phyloP scores from a whole-genome alignment of 1,284 basidiomycete species.

The Irpex sp. region DNA sequence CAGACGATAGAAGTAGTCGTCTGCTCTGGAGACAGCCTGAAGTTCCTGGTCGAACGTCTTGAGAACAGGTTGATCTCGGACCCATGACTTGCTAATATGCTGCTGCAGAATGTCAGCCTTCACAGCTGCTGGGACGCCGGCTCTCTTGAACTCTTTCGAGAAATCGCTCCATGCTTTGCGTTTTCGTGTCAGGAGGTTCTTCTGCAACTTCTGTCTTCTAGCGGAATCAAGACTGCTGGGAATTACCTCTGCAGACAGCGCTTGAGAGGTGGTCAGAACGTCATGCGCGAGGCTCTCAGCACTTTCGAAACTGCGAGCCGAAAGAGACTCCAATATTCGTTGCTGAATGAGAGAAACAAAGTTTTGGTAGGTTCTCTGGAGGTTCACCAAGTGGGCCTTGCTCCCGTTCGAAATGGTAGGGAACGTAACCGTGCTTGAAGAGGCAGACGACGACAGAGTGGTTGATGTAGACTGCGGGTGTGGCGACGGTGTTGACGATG shows the following conservation, averaged over 20 bases:
- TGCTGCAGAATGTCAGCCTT: constrained; percentile 68
- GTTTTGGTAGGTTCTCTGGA: constrained; percentile 43
- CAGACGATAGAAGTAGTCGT: constrained; percentile 74
- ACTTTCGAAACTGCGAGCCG: constrained; percentile 31
- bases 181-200: constrained; percentile 80
- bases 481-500: constrained; percentile 29
- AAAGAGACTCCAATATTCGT: constrained; percentile 41
- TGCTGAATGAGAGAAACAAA: constrained; percentile 42
- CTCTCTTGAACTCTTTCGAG: constrained; percentile 82
- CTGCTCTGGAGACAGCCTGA: constrained; percentile 36
- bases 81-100: constrained; percentile 64
- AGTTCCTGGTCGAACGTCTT: constrained; percentile 12
- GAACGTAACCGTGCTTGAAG: constrained; percentile 6
- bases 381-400: constrained; percentile 36
- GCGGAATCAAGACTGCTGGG: constrained; percentile 46
- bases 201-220: constrained; percentile 70
- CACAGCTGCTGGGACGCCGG: constrained; percentile 74
- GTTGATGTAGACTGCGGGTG: neutral
- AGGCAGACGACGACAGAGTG: constrained; percentile 1
- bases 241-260: constrained; percentile 55
- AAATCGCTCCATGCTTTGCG: constrained; percentile 91
- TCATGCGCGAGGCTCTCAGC: constrained; percentile 71
- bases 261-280: constrained; percentile 68
- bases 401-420: constrained; percentile 11
- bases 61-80: constrained; percentile 59